Base-by-base conservation (phyloP, 768 basidiomycete genomes). In the Psilocybe cubensis region DNA sequence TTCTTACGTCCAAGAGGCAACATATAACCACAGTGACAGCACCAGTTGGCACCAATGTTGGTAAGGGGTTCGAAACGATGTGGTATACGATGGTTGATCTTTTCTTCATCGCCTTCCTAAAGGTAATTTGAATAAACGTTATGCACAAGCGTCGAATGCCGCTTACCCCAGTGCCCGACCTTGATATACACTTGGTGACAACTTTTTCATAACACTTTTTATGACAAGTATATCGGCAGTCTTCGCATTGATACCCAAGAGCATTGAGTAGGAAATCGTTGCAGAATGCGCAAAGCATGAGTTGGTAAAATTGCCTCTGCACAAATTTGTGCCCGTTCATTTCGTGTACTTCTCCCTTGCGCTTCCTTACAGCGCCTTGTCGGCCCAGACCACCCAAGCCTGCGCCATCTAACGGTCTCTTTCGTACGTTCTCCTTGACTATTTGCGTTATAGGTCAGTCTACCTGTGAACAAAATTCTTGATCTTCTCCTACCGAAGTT, bases 321-420 rank as follows among this genome's bases (percentile, higher is more conserved):
- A 99, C 84, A 70, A 99, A 99, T 73, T 97, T 94, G 79, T 99
- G 97, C 10, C 97, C 97, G 70, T 98, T 98, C 94, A 98, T 98
- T 74, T 98, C 96, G 76, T 96, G 95, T 3, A 98, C 90, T 78
- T 98, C 96, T 63, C 88, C 96, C 74, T 98, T 98, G 67, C 96
- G 92, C 76, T 97, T 98, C 69, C 96, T 90, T 63, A 99, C 87
- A 57, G 97, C 97, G 53, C 96, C 97, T 76, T 98, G 96, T 71
- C 97, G 94, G 48, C 96, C 97, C 38, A 99, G 86, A 56, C 94
- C 95, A 49, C 91, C 91, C 8, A 81, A 69, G 10, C 87, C 87
- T 3, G 86, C 87, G 3, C 86, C 91, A 66, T 99, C 97, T 58
- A 96, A 71, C n/a, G 96, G 94, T 38, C 97, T 89, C 70, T 96